Conservation (phyloP, 2,329 filamentous ascomycete genomes). For the Epichloe sp. region DNA sequence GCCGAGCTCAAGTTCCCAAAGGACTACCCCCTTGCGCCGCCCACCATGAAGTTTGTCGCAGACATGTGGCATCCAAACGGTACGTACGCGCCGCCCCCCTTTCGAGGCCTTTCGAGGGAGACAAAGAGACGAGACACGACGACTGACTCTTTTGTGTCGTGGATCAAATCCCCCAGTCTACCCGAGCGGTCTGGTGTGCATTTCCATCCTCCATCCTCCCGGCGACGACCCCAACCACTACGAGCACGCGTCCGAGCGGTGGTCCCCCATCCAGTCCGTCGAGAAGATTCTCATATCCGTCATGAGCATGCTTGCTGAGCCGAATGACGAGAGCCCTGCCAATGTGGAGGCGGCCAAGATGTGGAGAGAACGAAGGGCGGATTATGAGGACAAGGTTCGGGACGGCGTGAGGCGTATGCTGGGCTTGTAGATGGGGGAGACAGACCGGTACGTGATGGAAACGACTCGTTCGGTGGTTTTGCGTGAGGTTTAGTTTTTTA, state of each 20-base stretch:
- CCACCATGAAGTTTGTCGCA: conserved; percentile 88
- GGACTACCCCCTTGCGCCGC: conserved; percentile 94
- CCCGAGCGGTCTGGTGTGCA: conserved; percentile 82
- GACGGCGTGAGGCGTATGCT: conserved; percentile 69
- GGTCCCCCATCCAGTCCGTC: conserved; percentile 92
- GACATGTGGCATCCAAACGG: conserved; percentile 97
- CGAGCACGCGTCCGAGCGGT: conserved; percentile 88
- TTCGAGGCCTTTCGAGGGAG: background rate
- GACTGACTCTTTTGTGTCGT: too few species aligned
- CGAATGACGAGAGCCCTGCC: conserved; percentile 91
- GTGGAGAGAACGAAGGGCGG: conserved; percentile 73
- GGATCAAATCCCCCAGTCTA: conserved; percentile 49
- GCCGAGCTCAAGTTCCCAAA: conserved; percentile 90
- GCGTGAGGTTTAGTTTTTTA: background rate
- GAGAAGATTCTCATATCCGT: conserved; percentile 96
- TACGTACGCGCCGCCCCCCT: conserved; percentile 21
- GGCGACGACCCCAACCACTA: conserved; percentile 98
- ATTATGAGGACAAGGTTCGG: conserved; percentile 79
- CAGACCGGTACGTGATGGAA: background rate
- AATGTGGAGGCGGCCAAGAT: conserved; percentile 94
- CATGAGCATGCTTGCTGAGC: conserved; percentile 96
- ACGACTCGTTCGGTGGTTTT: background rate
- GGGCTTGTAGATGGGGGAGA: conserved; percentile 42
- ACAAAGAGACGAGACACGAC: background rate
- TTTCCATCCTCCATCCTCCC: conserved; percentile 92